phyloP scores from a whole-genome alignment of 176 grass and related monocot species.

The Carex myosuroides region DNA sequence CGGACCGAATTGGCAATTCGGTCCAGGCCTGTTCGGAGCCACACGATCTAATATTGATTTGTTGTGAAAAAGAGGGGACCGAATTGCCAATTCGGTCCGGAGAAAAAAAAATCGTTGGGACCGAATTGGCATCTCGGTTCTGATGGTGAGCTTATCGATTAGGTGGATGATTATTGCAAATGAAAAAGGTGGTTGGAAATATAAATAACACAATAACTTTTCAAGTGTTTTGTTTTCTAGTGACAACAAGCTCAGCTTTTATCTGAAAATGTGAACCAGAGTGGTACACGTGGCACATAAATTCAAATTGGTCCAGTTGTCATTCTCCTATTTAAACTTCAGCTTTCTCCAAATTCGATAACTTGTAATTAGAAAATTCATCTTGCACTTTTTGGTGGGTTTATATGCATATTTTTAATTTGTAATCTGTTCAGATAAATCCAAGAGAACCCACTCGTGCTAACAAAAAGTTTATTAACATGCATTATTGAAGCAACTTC shows the following conservation, averaged over 20 bases:
- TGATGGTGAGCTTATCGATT: conserved; percentile 14
- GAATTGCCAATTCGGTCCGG: too few relatives aligned
- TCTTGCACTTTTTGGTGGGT: too few relatives aligned
- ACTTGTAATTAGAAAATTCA: neutral
- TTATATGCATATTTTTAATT: neutral
- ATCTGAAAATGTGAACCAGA: neutral
- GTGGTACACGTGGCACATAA: conserved; percentile 7
- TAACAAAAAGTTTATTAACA: neutral
- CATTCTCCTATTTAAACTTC: neutral
- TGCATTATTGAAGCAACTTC: conserved; percentile 5
- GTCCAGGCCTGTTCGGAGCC: too few relatives aligned
- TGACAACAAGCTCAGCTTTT: neutral
- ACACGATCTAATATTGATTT: too few relatives aligned
- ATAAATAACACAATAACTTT: conserved; percentile 14
- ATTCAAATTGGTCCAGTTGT: conserved; percentile 7
- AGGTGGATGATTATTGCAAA: conserved; percentile 22
- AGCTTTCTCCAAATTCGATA: neutral
- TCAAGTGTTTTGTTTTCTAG: conserved; percentile 6
- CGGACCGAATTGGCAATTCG: too few relatives aligned
- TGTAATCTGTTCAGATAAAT: neutral
- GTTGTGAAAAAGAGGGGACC: too few relatives aligned
- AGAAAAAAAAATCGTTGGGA: too few relatives aligned
- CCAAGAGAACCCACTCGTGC: conserved; percentile 12
- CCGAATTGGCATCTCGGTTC: too few relatives aligned
- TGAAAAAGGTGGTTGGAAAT: conserved; percentile 9